These are phyloP conservation scores for Salix udensis DNA, from an alignment of 345 rosid species.

Conservation along the genomic window DNA sequence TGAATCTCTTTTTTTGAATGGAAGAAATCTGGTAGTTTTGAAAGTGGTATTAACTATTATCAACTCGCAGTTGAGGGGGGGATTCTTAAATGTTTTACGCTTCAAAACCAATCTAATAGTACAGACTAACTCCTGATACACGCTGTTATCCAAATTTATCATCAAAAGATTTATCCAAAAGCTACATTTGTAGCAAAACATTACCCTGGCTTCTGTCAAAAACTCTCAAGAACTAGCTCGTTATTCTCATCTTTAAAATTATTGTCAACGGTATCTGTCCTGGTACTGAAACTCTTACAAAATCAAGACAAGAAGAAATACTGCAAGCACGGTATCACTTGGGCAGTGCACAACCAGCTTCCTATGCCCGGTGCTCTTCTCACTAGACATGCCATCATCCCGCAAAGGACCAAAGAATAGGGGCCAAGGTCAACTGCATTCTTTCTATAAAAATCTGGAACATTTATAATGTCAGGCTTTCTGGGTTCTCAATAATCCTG, in stretches of 20 bases:
- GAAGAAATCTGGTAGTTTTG: background rate
- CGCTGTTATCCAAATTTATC: background rate
- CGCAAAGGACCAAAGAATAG: conserved; percentile 1
- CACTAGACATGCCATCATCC: conserved; percentile 5
- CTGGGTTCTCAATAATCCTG: conserved; percentile 81
- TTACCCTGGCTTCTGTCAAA: conserved; percentile 8
- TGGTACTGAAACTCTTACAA: conserved; percentile 8
- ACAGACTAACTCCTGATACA: background rate
- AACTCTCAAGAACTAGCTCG: background rate
- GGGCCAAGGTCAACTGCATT: conserved; percentile 5
- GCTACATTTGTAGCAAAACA: background rate
- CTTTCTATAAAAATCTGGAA: conserved; percentile 2
- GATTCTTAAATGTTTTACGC: background rate
- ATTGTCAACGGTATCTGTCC: background rate
- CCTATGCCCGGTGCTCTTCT: conserved; percentile 13
- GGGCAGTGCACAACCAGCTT: conserved; percentile 15
- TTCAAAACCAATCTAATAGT: background rate
- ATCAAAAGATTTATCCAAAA: background rate
- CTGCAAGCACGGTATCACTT: conserved; percentile 1
- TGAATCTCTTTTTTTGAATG: background rate
- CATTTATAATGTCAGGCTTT: conserved; percentile 67
- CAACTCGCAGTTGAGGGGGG: background rate
- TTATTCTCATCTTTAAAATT: conserved; percentile 20
- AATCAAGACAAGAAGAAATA: conserved; percentile 18
- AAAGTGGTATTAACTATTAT: background rate